phyloP scores from a whole-genome alignment of 257 asterid species.

The Nicotiana tomentosiformis region DNA sequence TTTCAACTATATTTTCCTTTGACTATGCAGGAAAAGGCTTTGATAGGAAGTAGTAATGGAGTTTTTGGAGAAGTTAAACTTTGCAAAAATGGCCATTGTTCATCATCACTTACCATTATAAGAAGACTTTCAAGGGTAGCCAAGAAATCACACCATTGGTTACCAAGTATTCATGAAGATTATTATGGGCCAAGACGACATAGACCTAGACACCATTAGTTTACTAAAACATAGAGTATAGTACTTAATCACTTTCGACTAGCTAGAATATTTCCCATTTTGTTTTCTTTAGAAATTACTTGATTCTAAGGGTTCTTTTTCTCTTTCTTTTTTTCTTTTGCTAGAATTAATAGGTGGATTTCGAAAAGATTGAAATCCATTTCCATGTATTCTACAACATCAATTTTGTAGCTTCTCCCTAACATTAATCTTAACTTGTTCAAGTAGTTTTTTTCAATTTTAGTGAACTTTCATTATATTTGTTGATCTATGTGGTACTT shows the following conservation, averaged over 20 bases:
- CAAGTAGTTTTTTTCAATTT: background rate
- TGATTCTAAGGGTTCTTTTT: background rate
- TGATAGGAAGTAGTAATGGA: conserved; percentile 5
- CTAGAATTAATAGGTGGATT: background rate
- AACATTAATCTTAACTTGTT: background rate
- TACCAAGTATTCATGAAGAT: conserved; percentile 89
- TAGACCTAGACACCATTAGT: conserved; percentile 57
- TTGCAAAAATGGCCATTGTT: conserved; percentile 20
- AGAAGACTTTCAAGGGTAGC: conserved; percentile 33
- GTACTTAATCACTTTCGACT: background rate
- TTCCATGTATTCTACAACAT: background rate
- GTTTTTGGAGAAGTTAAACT: conserved; percentile 8
- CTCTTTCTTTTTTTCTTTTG: background rate
- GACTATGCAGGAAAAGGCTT: conserved; percentile 22
- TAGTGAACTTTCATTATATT: background rate
- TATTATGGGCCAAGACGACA: conserved; percentile 73
- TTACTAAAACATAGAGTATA: background rate
- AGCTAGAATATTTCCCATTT: background rate
- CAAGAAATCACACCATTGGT: conserved; percentile 55
- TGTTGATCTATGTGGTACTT: background rate
- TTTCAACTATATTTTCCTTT: background rate
- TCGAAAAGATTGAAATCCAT: background rate
- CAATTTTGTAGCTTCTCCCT: background rate
- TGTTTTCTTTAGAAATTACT: background rate
- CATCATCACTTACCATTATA: conserved; percentile 38